These are phyloP conservation scores for Ascosphaera acerosa DNA, from an alignment of 2,329 filamentous ascomycete genomes.

Conservation along the genomic window DNA sequence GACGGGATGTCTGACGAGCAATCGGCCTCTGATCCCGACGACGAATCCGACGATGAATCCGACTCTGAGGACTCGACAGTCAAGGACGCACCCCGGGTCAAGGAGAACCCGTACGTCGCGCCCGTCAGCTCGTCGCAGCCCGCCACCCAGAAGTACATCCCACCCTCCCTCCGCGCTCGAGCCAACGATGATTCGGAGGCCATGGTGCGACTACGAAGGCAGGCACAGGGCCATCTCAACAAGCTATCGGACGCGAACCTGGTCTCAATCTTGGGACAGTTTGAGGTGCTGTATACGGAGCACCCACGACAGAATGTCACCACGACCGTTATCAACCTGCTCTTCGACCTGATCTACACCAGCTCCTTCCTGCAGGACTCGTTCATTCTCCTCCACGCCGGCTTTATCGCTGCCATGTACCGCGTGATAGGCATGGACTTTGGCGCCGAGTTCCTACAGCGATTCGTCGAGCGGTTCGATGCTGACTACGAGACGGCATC, in stretches of 20 bases:
- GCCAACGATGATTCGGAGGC: slow-evolving; percentile 39
- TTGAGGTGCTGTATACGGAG: slow-evolving; percentile 61
- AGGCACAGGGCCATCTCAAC: slow-evolving; percentile 74
- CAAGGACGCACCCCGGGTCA: slow-evolving; percentile 20
- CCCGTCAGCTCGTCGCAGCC: slow-evolving; percentile 23
- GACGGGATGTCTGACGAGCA: slow-evolving; percentile 11
- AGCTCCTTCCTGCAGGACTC: slow-evolving; percentile 59
- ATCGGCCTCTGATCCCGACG: slow-evolving; percentile 15
- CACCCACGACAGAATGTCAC: slow-evolving; percentile 78
- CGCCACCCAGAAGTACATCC: slow-evolving; percentile 48
- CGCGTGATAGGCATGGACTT: slow-evolving; percentile 73
- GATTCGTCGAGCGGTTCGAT: slow-evolving; percentile 50
- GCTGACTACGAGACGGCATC: slow-evolving; percentile 27
- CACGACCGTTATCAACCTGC: slow-evolving; percentile 46
- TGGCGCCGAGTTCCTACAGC: slow-evolving; percentile 62
- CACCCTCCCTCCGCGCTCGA: slow-evolving; percentile 51
- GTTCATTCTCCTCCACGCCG: slow-evolving; percentile 71
- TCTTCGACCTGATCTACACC: slow-evolving; percentile 59
- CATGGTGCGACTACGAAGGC: slow-evolving; percentile 43
- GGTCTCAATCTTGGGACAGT: slow-evolving; percentile 53
- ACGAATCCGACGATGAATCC: no score
- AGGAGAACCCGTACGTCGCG: slow-evolving; percentile 76
- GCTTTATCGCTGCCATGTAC: slow-evolving; percentile 70
- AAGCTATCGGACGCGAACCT: slow-evolving; percentile 80
- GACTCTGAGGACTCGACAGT: no score